Evolutionary conservation across 2,329 filamentous ascomycete genomes (phyloP).

Genomic region (Colletotrichum australisinense): DNA sequence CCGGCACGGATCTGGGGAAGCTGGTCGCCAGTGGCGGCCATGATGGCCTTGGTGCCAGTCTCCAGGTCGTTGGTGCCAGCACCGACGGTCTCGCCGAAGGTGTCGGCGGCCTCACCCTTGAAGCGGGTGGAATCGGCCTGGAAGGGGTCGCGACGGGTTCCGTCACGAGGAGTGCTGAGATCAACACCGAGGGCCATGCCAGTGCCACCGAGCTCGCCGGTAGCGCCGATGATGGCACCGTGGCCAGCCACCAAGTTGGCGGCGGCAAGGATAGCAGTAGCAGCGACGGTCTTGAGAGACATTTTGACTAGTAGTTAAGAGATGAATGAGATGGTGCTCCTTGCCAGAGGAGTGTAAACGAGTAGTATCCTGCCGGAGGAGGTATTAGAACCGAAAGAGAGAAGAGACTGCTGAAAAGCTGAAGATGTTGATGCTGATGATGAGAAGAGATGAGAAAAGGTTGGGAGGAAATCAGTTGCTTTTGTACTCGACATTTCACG

Average conservation of each 20-base stretch:
- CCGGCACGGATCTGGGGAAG: slow-evolving; percentile 71
- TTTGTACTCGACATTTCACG: slow-evolving; percentile 21
- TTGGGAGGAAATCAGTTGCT: slow-evolving; percentile 8
- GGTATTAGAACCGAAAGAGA: slow-evolving; percentile 20
- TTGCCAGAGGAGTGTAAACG: slow-evolving; percentile 33
- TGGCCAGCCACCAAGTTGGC: slow-evolving; percentile 69
- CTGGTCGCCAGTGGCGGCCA: slow-evolving; percentile 64
- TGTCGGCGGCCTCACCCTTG: slow-evolving; percentile 60
- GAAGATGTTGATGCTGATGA: slow-evolving; percentile 29
- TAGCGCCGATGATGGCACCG: slow-evolving; percentile 68
- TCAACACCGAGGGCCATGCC: slow-evolving; percentile 65
- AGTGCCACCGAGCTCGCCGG: slow-evolving; percentile 66
- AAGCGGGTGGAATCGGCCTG: slow-evolving; percentile 74
- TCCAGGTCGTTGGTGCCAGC: slow-evolving; percentile 68
- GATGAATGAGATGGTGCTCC: slow-evolving; percentile 22
- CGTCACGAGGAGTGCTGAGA: slow-evolving; percentile 69
- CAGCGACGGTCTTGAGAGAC: slow-evolving; percentile 46
- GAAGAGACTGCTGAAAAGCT: slow-evolving; percentile 30
- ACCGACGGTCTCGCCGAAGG: slow-evolving; percentile 68
- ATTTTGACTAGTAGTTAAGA: slow-evolving; percentile 40
- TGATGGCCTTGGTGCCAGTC: slow-evolving; percentile 66
- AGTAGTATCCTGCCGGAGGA: slow-evolving; percentile 34
- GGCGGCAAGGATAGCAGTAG: slow-evolving; percentile 62
- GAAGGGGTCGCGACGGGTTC: slow-evolving; percentile 69
- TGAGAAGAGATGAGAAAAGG: not conserved